Evolutionary conservation across 805 yeast genomes (phyloP).

Genomic region (Starmerella cellae): DNA sequence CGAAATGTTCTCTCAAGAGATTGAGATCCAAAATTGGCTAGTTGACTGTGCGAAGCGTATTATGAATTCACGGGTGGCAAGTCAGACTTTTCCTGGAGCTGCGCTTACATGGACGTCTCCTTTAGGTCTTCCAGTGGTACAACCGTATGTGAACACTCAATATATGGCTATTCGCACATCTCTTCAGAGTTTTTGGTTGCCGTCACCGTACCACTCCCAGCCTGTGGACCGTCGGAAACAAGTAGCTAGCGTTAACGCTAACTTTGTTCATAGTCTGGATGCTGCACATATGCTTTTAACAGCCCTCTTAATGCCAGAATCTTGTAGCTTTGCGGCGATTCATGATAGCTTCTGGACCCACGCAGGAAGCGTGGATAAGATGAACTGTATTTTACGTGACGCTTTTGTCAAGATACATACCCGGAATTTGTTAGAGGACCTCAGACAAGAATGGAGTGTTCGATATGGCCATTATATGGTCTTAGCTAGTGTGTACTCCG

Average conservation of each 20-base stretch:
- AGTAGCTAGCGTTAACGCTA: constrained; percentile 77
- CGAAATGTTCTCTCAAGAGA: constrained; percentile 2
- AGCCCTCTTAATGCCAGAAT: constrained; percentile 50
- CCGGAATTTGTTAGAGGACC: constrained; percentile 46
- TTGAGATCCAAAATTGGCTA: constrained; percentile 60
- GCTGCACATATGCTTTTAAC: constrained; percentile 86
- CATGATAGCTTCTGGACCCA: constrained; percentile 96
- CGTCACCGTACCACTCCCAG: constrained; percentile 64
- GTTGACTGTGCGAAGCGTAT: constrained; percentile 65
- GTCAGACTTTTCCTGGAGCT: constrained; percentile 31
- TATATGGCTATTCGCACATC: constrained; percentile 53
- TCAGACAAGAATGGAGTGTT: constrained; percentile 60
- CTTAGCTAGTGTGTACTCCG: constrained; percentile 38
- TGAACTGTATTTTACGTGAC: constrained; percentile 54
- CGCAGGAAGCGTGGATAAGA: constrained; percentile 54
- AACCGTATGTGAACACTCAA: constrained; percentile 62
- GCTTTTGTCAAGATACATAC: constrained; percentile 61
- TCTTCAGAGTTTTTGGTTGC: constrained; percentile 60
- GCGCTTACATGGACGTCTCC: constrained; percentile 67
- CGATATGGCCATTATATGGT: constrained; percentile 57
- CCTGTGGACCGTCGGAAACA: constrained; percentile 72
- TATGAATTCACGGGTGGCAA: constrained; percentile 54
- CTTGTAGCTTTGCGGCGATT: constrained; percentile 67
- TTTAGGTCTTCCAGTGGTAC: constrained; percentile 79
- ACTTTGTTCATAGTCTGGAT: constrained; percentile 77